Evolutionary conservation across 1,284 basidiomycete species (phyloP).

Genomic region (Cystobasidiaceae sp.): DNA sequence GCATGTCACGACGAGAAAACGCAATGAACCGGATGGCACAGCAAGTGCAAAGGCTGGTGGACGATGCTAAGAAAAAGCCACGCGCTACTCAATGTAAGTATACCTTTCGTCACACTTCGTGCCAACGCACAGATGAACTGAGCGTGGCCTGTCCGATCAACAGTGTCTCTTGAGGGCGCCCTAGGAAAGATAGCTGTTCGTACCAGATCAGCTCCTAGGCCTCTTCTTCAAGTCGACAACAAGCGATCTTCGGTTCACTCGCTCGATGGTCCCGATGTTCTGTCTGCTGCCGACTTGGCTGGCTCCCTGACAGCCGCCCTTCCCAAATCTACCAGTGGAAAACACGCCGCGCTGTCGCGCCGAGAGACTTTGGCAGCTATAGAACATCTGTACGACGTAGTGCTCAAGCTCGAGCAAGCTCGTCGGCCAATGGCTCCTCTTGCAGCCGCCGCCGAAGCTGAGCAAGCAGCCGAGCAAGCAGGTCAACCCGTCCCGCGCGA

Average conservation of each 20-base stretch:
- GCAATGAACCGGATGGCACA: slow-evolving; percentile 97
- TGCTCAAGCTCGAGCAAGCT: slow-evolving; percentile 79
- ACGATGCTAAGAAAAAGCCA: slow-evolving; percentile 68
- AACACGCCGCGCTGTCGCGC: slow-evolving; percentile 60
- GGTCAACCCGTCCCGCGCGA: slow-evolving; percentile 50
- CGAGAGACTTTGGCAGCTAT: slow-evolving; percentile 73
- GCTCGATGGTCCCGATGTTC: background rate
- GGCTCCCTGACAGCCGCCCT: slow-evolving; percentile 1
- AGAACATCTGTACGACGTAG: slow-evolving; percentile 79
- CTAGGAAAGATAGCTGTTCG: slow-evolving; percentile 87
- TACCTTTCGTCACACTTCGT: background rate
- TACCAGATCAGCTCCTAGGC: slow-evolving; percentile 90
- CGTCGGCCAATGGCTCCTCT: slow-evolving; percentile 66
- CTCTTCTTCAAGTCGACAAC: slow-evolving; percentile 74
- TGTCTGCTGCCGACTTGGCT: background rate
- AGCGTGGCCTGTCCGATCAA: background rate
- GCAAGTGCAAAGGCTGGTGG: slow-evolving; percentile 94
- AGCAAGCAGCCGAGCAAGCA: slow-evolving; percentile 56
- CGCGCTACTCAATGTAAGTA: slow-evolving; percentile 38
- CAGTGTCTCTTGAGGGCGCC: slow-evolving; percentile 72
- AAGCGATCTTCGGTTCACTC: slow-evolving; percentile 11
- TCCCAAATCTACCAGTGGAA: background rate
- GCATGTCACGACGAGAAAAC: slow-evolving; percentile 54
- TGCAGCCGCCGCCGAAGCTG: slow-evolving; percentile 45
- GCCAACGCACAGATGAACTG: background rate